These are phyloP conservation scores for Trifolium dubium DNA, from an alignment of 306 rosid genomes.

Conservation along the genomic window DNA sequence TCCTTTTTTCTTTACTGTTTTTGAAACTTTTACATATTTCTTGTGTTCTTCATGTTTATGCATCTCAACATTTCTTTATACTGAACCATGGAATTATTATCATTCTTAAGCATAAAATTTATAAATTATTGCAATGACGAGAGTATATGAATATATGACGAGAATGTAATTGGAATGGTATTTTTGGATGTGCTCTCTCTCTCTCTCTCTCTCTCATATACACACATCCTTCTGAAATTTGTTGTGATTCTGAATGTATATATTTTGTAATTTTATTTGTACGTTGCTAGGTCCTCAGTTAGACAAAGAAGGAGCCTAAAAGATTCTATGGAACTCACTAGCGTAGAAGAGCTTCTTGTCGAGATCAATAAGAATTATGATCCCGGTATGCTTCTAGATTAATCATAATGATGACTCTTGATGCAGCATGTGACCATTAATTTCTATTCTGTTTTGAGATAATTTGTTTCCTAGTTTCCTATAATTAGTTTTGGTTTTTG, in stretches of 20 bases:
- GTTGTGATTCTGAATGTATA: slow-evolving; percentile 1
- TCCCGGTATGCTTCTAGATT: slow-evolving; percentile 56
- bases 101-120: slow-evolving; percentile 1
- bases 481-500: background rate
- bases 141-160: no score
- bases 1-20: background rate
- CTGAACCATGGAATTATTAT: slow-evolving; percentile 1
- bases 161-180: background rate
- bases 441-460: background rate
- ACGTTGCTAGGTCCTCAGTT: slow-evolving; percentile 66
- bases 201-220: background rate
- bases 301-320: slow-evolving; percentile 91
- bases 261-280: slow-evolving; percentile 27
- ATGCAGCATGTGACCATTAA: slow-evolving; percentile 7
- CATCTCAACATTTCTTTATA: background rate
- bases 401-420: slow-evolving; percentile 21
- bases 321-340: slow-evolving; percentile 74
- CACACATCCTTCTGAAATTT: background rate
- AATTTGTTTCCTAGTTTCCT: slow-evolving; percentile 4
- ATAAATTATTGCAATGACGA: background rate
- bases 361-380: slow-evolving; percentile 71
- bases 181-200: background rate
- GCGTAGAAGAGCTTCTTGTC: slow-evolving; percentile 75
- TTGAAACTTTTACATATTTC: slow-evolving; percentile 2
- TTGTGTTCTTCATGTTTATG: slow-evolving; percentile 14